phyloP scores from a whole-genome alignment of 1,284 basidiomycete genomes.

The Agaricales sp. region DNA sequence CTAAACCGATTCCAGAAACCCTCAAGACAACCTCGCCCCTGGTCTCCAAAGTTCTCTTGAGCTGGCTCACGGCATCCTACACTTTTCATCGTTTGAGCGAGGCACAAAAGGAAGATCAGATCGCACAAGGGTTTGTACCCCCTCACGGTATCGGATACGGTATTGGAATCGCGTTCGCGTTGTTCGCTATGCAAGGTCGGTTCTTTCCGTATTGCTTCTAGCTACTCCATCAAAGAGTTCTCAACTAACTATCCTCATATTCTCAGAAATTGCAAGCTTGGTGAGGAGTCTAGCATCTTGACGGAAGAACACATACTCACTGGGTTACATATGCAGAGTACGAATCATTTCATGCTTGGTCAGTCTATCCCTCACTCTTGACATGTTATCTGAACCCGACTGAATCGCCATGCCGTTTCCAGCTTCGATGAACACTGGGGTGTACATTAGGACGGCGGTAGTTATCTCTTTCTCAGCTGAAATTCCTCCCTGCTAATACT shows the following conservation, averaged over 20 bases:
- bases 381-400: neutral
- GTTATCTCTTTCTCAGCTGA: conserved; percentile 10
- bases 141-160: conserved; percentile 47
- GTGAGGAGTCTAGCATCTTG: conserved; percentile 18
- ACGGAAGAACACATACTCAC: neutral
- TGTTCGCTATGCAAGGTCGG: conserved; percentile 64
- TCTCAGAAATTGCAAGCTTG: conserved; percentile 42
- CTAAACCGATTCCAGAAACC: conserved; percentile 33
- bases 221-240: neutral
- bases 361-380: conserved; percentile 10
- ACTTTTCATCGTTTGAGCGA: conserved; percentile 28
- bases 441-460: conserved; percentile 41
- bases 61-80: conserved; percentile 52
- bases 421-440: conserved; percentile 43
- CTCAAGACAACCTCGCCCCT: conserved; percentile 53
- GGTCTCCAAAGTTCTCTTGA: conserved; percentile 51
- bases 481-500: conserved; percentile 2
- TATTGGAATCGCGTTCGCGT: conserved; percentile 44
- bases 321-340: conserved; percentile 23
- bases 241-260: conserved; percentile 3
- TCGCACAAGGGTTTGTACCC: conserved; percentile 20
- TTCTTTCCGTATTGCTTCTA: conserved; percentile 14
- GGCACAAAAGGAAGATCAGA: conserved; percentile 19
- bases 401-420: conserved; percentile 5
- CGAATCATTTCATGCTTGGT: conserved; percentile 43